Base-by-base conservation (phyloP, 164 flowering plant genomes). In the Stephania japonica region DNA sequence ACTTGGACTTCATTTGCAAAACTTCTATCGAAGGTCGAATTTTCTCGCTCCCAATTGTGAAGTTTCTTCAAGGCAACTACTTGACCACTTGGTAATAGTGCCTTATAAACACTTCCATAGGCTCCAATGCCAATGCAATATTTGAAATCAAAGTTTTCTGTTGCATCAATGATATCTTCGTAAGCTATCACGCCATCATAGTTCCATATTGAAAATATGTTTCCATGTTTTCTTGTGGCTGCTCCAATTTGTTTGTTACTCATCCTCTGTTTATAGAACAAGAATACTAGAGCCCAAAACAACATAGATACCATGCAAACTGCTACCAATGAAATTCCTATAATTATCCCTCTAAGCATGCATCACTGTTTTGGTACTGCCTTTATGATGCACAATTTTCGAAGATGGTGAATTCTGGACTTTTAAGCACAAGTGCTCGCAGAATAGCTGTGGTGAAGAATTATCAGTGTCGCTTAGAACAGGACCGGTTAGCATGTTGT, bases 71-170 rank as follows among this genome's bases (percentile, higher is more conserved):
- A 26, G 14, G 76, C 80, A 8, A 77, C 70, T 47, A 70, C n/a
- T 9, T 69, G 56, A 19, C 70, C 70, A 8, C 56, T 73, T 24
- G 70, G 65, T 18, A 77, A 19, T 53, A 63, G 44, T 24, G 73
- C 79, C 62, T 25, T 77, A 32, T 64, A 77, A 38, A 77, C 79
- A 8, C 65, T 47, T 38, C 76, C 79, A 19, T 50, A 50, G 4
- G 70, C 76, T 5, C 76, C 76, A 19, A 6, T 32, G 2, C 79
- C 76, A 7, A 77, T 65, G 73, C 73, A 73, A 50, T 77, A 49
- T 47, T 41, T 53, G 6, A 50, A 67, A 50, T 69, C 67, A 8
- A 77, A 73, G 26, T 73, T 25, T 12, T 77, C 50, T 64, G 79
- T 77, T 1, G 70, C 73, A 8, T 49, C 44, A 21, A 77, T n/a